Percentiles rank a stretch among this genome's conserved stretches.
Conservation (phyloP, 495 filamentous ascomycete species). For the Astrothelium macrocarpum region DNA sequence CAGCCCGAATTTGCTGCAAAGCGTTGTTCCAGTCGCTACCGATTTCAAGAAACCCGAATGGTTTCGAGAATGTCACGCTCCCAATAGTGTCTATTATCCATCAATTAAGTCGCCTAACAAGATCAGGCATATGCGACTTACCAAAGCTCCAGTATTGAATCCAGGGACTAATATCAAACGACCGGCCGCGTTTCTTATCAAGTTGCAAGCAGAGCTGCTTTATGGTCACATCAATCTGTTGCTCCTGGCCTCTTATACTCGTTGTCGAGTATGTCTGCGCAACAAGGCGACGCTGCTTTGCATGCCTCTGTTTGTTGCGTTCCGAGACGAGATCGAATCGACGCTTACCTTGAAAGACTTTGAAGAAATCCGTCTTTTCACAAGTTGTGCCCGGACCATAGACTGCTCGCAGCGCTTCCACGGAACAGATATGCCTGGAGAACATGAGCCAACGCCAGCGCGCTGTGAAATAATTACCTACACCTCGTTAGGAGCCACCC, state of each 20-base stretch:
- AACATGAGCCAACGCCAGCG: neutral
- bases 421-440: neutral
- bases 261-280: neutral
- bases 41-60: slow-evolving; percentile 33
- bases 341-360: neutral
- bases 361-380: neutral
- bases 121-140: neutral
- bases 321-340: neutral
- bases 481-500: slow-evolving; percentile 32
- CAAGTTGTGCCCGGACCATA: neutral
- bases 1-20: neutral
- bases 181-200: slow-evolving; percentile 14
- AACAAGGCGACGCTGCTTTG: neutral
- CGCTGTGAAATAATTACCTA: neutral
- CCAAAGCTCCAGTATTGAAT: slow-evolving; percentile 40
- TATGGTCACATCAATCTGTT: neutral
- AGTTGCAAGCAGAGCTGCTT: neutral
- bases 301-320: neutral
- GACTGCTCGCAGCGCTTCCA: neutral
- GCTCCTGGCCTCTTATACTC: neutral
- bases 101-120: neutral
- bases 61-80: slow-evolving; percentile 33
- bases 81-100: slow-evolving; percentile 28
- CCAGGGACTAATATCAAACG: slow-evolving; percentile 35
- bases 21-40: slow-evolving; percentile 21